These are phyloP conservation scores for Agrocybe chaxingu DNA, from an alignment of 768 basidiomycete species.

Conservation along the genomic window DNA sequence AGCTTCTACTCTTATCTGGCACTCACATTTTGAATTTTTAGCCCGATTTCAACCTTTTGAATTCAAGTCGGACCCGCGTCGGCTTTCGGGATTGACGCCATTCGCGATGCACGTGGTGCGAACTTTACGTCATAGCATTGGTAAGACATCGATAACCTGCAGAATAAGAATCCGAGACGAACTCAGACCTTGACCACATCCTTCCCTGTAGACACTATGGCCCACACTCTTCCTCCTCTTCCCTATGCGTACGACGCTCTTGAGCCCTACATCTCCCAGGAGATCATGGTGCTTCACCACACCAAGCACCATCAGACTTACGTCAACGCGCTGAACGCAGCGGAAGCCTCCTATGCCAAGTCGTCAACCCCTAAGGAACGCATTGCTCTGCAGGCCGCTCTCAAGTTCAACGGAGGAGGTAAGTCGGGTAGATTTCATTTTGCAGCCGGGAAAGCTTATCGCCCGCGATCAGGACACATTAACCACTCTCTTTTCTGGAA, in stretches of 20 bases:
- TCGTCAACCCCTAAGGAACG: constrained; percentile 69
- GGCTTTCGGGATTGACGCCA: too few species aligned
- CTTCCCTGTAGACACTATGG: constrained; percentile 22
- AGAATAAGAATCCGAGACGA: background rate
- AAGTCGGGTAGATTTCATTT: constrained; percentile 19
- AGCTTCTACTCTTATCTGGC: too few species aligned
- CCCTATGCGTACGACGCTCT: constrained; percentile 85
- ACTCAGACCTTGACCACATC: constrained; percentile 3
- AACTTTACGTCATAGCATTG: constrained; percentile 8
- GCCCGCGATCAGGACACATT: constrained; percentile 64
- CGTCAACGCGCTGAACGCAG: constrained; percentile 88
- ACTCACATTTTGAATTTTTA: too few species aligned
- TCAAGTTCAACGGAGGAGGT: constrained; percentile 98
- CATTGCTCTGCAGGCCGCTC: constrained; percentile 84
- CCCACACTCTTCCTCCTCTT: constrained; percentile 66
- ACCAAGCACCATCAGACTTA: constrained; percentile 95
- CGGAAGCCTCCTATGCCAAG: constrained; percentile 73
- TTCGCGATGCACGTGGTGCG: constrained; percentile 8
- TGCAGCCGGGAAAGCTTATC: constrained; percentile 10
- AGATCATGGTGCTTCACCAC: constrained; percentile 97
- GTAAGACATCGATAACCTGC: constrained; percentile 6
- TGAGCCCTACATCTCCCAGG: constrained; percentile 86
- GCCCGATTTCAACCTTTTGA: too few species aligned
- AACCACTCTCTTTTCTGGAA: constrained; percentile 97
- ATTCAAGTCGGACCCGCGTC: too few species aligned